Conservation (phyloP, 768 basidiomycete species). For the Tephrocybe sp. region DNA sequence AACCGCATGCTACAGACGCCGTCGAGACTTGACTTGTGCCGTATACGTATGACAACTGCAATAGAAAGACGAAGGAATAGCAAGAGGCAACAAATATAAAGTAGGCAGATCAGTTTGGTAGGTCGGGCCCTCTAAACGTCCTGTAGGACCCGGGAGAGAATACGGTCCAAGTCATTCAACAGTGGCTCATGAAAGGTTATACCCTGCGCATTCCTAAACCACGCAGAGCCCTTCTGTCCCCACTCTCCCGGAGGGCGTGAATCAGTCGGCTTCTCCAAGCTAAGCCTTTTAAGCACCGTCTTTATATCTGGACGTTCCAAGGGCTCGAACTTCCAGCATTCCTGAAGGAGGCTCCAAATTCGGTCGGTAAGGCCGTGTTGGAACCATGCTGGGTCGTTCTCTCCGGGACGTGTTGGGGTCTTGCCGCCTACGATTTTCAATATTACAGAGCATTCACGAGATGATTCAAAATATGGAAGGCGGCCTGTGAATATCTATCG, state of each 20-base stretch:
- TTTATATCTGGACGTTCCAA: slow-evolving; percentile 3
- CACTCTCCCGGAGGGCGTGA: not conserved
- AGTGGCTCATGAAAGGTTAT: too few relatives aligned
- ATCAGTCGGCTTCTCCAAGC: not conserved
- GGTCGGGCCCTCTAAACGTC: too few relatives aligned
- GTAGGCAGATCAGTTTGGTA: too few relatives aligned
- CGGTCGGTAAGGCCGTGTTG: not conserved
- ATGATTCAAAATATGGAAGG: not conserved
- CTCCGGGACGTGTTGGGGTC: not conserved
- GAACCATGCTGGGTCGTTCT: not conserved
- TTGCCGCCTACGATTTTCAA: not conserved
- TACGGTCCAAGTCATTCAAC: too few relatives aligned
- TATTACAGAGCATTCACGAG: not conserved
- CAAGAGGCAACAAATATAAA: too few relatives aligned
- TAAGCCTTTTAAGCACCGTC: not conserved
- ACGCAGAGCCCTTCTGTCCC: not conserved
- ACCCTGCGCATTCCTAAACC: not conserved
- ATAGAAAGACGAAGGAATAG: too few relatives aligned
- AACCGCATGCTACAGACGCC: too few relatives aligned
- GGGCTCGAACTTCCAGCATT: not conserved
- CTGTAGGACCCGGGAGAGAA: too few relatives aligned
- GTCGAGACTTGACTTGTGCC: too few relatives aligned
- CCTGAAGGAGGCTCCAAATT: too few relatives aligned
- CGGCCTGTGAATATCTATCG: slow-evolving; percentile 8
- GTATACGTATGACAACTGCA: too few relatives aligned